phyloP scores from a whole-genome alignment of 106 monocot species.

The Triglochin maritima region DNA sequence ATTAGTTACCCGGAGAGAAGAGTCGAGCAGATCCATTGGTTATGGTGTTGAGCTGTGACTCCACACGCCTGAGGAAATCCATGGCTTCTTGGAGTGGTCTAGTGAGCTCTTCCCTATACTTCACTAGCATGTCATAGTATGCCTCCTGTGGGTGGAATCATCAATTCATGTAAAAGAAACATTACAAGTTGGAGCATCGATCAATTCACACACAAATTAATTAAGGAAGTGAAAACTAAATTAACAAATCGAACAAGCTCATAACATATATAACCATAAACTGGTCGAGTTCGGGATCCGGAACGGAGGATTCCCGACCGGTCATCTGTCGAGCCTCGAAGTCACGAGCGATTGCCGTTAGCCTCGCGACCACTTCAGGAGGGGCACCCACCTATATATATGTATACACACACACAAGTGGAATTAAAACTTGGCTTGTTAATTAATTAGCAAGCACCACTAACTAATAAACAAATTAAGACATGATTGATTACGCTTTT shows the following conservation, averaged over 20 bases:
- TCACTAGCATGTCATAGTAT: conserved; percentile 61
- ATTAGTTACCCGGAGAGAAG: conserved; percentile 32
- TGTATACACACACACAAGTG: background rate
- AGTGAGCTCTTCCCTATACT: conserved; percentile 64
- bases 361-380: conserved; percentile 54
- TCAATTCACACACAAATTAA: background rate
- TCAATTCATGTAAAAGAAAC: too few species aligned
- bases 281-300: conserved; percentile 89
- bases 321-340: conserved; percentile 29
- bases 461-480: background rate
- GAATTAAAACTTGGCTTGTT: too few species aligned
- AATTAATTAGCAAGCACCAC: background rate
- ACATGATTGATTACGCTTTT: background rate
- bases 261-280: conserved; percentile 56
- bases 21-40: conserved; percentile 34
- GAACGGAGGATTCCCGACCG: conserved; percentile 16
- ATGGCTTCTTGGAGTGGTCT: conserved; percentile 60
- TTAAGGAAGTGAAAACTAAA: background rate
- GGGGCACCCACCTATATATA: conserved; percentile 73
- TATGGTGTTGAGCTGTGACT: conserved; percentile 52
- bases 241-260: background rate
- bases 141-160: conserved; percentile 26
- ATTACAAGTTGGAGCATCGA: background rate
- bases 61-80: conserved; percentile 52
- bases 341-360: conserved; percentile 36